Evolutionary conservation across 805 yeast genomes (phyloP).

Genomic region (Candida morakotiae): DNA sequence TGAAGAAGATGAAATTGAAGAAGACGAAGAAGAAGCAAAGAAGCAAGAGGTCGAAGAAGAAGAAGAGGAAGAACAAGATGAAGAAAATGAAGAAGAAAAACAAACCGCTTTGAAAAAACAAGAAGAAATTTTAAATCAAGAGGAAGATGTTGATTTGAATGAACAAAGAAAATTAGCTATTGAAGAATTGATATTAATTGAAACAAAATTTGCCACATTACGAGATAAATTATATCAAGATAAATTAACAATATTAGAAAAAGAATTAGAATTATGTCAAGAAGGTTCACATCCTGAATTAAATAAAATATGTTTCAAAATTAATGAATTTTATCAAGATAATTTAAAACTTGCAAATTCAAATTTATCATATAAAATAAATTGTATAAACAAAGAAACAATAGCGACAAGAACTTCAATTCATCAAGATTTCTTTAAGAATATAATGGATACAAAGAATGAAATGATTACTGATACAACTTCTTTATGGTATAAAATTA

Average conservation of each 20-base stretch:
- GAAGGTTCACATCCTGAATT: slow-evolving; percentile 92
- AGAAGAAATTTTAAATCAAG: slow-evolving; percentile 11
- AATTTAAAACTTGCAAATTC: slow-evolving; percentile 47
- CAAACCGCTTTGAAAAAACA: slow-evolving; percentile 12
- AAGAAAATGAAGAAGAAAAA: slow-evolving; percentile 12
- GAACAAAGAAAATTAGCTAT: slow-evolving; percentile 60
- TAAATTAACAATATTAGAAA: slow-evolving; percentile 69
- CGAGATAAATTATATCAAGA: slow-evolving; percentile 84
- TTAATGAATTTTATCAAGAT: slow-evolving; percentile 70
- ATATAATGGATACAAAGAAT: slow-evolving; percentile 61
- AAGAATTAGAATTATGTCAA: slow-evolving; percentile 81
- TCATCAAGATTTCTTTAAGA: slow-evolving; percentile 78
- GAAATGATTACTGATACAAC: slow-evolving; percentile 70
- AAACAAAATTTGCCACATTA: slow-evolving; percentile 77
- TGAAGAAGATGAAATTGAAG: slow-evolving; percentile 14
- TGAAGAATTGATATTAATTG: slow-evolving; percentile 72
- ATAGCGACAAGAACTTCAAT: slow-evolving; percentile 71
- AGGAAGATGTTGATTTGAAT: slow-evolving; percentile 23
- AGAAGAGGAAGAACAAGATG: slow-evolving; percentile 13
- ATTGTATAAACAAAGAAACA: slow-evolving; percentile 78
- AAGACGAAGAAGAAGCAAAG: slow-evolving; percentile 13
- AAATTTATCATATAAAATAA: slow-evolving; percentile 54
- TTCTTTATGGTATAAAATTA: slow-evolving; percentile 85
- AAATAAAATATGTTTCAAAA: slow-evolving; percentile 61
- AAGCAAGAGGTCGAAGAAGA: slow-evolving; percentile 12